phyloP scores from a whole-genome alignment of 1,284 basidiomycete genomes.

The Crucibulum cyathiforme region DNA sequence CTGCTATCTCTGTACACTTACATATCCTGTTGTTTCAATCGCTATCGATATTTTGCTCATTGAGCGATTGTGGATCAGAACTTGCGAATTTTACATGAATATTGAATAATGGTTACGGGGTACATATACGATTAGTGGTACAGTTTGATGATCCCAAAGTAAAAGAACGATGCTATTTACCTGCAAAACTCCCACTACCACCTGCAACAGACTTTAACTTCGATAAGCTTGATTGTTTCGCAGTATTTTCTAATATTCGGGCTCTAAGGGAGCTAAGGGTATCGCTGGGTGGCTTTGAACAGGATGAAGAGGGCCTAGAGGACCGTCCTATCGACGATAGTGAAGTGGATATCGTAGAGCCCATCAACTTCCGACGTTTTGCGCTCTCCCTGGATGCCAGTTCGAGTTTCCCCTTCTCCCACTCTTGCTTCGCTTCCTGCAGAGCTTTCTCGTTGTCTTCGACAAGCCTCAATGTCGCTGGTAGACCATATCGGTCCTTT shows the following conservation, averaged over 20 bases:
- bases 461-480: constrained; percentile 63
- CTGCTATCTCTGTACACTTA: constrained; percentile 30
- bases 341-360: constrained; percentile 36
- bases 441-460: constrained; percentile 63
- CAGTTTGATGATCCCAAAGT: not conserved
- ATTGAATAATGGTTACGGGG: not conserved
- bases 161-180: not conserved
- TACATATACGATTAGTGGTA: not conserved
- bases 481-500: constrained; percentile 77
- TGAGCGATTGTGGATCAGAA: constrained; percentile 3
- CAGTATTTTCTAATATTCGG: constrained; percentile 64
- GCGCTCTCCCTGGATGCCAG: constrained; percentile 42
- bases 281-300: constrained; percentile 24
- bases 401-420: constrained; percentile 57
- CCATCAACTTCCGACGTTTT: constrained; percentile 55
- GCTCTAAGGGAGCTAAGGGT: constrained; percentile 54
- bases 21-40: constrained; percentile 48
- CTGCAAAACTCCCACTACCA: not conserved
- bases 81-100: not conserved
- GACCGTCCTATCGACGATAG: constrained; percentile 12
- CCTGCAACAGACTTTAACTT: not conserved
- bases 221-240: constrained; percentile 39
- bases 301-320: constrained; percentile 22
- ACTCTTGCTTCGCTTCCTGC: constrained; percentile 66
- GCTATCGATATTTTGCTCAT: constrained; percentile 53